Conservation (phyloP, 768 basidiomycete genomes). For the Pulveroboletus sp. region DNA sequence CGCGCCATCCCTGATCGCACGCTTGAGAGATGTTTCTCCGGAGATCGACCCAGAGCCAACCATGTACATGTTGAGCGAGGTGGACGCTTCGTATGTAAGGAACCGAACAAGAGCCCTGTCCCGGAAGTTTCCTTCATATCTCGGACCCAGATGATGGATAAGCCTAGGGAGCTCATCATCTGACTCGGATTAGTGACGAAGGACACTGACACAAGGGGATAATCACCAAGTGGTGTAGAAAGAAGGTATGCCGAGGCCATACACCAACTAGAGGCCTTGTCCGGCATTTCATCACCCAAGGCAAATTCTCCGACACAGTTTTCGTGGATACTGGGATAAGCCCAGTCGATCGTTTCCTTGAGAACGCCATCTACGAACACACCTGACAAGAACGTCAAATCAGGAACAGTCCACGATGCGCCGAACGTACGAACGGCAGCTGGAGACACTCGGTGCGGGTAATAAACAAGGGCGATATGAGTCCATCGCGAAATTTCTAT, state of each 20-base stretch:
- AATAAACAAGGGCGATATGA: slow-evolving; percentile 63
- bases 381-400: slow-evolving; percentile 37
- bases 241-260: slow-evolving; percentile 63
- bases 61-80: slow-evolving; percentile 78
- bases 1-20: slow-evolving; percentile 39
- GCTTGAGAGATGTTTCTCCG: slow-evolving; percentile 35
- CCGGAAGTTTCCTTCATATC: slow-evolving; percentile 73
- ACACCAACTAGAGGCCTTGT: slow-evolving; percentile 50
- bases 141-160: slow-evolving; percentile 77
- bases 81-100: slow-evolving; percentile 80
- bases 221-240: slow-evolving; percentile 51
- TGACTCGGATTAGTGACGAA: slow-evolving; percentile 26
- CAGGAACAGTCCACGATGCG: neutral
- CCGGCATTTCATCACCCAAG: slow-evolving; percentile 50
- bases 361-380: slow-evolving; percentile 72
- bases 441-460: slow-evolving; percentile 50
- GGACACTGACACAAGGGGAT: neutral
- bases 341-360: slow-evolving; percentile 56
- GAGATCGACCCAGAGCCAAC: slow-evolving; percentile 43
- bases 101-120: slow-evolving; percentile 65
- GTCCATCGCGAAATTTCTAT: slow-evolving; percentile 63
- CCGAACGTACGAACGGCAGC: slow-evolving; percentile 56
- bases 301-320: slow-evolving; percentile 37
- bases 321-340: slow-evolving; percentile 53
- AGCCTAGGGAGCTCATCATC: slow-evolving; percentile 70